A percentile compares a stretch with the other conserved stretches of the same genome.
phyloP scores from a whole-genome alignment of 352 stramenopile genomes.

The Phytopythium chamaehyphon region DNA sequence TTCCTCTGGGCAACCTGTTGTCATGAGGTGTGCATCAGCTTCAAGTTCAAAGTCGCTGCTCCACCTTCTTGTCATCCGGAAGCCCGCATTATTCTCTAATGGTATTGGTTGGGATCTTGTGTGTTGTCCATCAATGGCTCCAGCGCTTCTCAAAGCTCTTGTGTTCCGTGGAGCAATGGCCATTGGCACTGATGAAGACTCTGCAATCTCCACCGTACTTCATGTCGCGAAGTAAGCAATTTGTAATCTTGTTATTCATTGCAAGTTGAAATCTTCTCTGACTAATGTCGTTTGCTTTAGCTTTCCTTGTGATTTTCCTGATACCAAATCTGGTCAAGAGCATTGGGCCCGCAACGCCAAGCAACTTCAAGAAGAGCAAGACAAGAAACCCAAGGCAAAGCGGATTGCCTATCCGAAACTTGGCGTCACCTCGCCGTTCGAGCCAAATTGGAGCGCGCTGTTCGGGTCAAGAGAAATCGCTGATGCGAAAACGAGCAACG shows the following conservation, averaged over 20 bases:
- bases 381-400: slow-evolving; percentile 67
- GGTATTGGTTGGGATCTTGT: slow-evolving; percentile 72
- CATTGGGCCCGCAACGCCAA: slow-evolving; percentile 46
- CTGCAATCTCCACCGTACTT: slow-evolving; percentile 51
- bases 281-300: slow-evolving; percentile 21
- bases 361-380: slow-evolving; percentile 16
- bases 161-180: slow-evolving; percentile 67
- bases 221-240: slow-evolving; percentile 30
- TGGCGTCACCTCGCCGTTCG: slow-evolving; percentile 49
- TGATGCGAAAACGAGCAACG: slow-evolving; percentile 4
- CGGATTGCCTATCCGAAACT: slow-evolving; percentile 61
- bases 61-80: slow-evolving; percentile 40
- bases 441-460: slow-evolving; percentile 51
- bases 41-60: slow-evolving; percentile 10
- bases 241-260: slow-evolving; percentile 1
- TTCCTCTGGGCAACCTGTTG: neutral
- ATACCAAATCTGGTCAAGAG: slow-evolving; percentile 44
- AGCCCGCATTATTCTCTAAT: slow-evolving; percentile 32
- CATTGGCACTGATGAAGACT: slow-evolving; percentile 67
- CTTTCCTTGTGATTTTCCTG: slow-evolving; percentile 77
- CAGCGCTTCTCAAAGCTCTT: slow-evolving; percentile 50
- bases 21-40: neutral
- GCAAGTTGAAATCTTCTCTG: neutral
- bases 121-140: slow-evolving; percentile 31
- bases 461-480: slow-evolving; percentile 13